Evolutionary conservation across 805 yeast species (phyloP).

Genomic region (Candida insectalens): DNA sequence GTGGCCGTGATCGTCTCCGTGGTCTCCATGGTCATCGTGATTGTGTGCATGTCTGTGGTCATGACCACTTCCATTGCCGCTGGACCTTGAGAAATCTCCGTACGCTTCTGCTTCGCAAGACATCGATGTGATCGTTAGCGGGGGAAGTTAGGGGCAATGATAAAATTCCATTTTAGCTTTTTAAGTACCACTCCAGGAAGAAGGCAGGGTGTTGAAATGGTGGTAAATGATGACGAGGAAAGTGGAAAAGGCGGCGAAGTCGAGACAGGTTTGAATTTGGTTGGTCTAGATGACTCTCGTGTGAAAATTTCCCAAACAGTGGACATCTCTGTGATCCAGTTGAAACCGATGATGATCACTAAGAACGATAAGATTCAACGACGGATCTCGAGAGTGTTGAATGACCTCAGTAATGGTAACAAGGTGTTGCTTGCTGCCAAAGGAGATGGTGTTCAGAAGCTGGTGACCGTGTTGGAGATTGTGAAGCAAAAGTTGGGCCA

Average conservation of each 20-base stretch:
- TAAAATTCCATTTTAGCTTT: no score
- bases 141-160: no score
- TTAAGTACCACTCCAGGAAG: no score
- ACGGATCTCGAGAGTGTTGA: background rate
- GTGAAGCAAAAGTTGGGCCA: conserved; percentile 16
- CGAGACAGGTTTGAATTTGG: no score
- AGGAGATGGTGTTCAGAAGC: conserved; percentile 18
- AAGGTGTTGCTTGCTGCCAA: conserved; percentile 9
- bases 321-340: no score
- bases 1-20: conserved; percentile 10
- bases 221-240: no score
- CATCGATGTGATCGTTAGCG: no score
- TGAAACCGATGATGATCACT: conserved; percentile 1
- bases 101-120: conserved; percentile 4
- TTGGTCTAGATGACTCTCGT: no score
- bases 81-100: no score
- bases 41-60: conserved; percentile 8
- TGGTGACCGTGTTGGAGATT: conserved; percentile 21
- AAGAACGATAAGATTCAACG: conserved; percentile 1
- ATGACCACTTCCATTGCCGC: conserved; percentile 11
- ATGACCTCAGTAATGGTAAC: background rate
- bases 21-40: conserved; percentile 13
- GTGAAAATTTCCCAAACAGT: no score
- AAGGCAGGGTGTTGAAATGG: no score
- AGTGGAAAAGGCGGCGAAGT: no score